phyloP scores from a whole-genome alignment of 768 basidiomycete genomes.

The Tricholoma saponaceum region DNA sequence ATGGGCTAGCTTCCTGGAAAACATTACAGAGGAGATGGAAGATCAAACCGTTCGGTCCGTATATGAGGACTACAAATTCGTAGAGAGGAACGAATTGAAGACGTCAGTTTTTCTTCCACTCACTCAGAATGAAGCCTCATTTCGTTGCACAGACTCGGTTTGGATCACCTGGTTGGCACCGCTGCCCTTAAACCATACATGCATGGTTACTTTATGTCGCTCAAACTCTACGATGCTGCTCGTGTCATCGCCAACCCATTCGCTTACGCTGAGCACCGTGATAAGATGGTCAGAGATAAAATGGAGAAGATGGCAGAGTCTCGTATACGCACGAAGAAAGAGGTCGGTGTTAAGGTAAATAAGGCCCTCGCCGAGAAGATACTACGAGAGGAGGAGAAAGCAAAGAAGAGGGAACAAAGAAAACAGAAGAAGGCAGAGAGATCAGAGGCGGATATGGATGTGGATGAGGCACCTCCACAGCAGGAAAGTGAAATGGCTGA shows the following conservation, averaged over 20 bases:
- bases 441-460: constrained; percentile 33
- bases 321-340: constrained; percentile 83
- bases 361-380: constrained; percentile 86
- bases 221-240: constrained; percentile 94
- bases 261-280: constrained; percentile 91
- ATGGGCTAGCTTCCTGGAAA: constrained; percentile 98
- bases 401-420: constrained; percentile 50
- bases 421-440: constrained; percentile 44
- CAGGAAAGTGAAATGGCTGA: constrained; percentile 28
- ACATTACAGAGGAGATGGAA: constrained; percentile 98
- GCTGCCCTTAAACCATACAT: constrained; percentile 97
- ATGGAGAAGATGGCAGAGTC: constrained; percentile 93
- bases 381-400: constrained; percentile 59
- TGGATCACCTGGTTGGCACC: constrained; percentile 93
- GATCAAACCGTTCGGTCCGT: constrained; percentile 73
- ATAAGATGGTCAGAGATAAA: constrained; percentile 81
- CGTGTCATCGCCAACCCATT: constrained; percentile 95
- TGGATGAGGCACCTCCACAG: constrained; percentile 23
- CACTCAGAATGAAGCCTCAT: constrained; percentile 1
- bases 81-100: constrained; percentile 81
- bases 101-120: constrained; percentile 49
- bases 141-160: constrained; percentile 60
- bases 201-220: constrained; percentile 98
- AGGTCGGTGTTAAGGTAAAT: constrained; percentile 65
- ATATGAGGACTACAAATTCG: constrained; percentile 98